phyloP scores from a whole-genome alignment of 2,329 filamentous ascomycete species.

The Paecilomyces variotii region DNA sequence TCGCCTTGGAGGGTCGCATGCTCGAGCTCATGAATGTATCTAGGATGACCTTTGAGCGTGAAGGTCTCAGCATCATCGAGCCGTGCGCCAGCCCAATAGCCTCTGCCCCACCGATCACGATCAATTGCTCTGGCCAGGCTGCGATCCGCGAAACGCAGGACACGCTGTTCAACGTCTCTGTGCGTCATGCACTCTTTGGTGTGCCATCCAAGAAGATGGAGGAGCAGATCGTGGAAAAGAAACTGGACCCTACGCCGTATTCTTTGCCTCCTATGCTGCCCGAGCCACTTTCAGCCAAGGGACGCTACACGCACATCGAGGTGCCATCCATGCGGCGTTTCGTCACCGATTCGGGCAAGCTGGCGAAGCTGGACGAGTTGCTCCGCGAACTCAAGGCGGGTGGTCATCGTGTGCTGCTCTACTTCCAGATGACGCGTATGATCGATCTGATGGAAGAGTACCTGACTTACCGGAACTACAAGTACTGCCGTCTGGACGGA shows the following conservation, averaged over 20 bases:
- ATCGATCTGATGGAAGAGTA: constrained; percentile 99
- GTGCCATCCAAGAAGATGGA: constrained; percentile 55
- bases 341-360: constrained; percentile 93
- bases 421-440: constrained; percentile 99
- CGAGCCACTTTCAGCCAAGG: constrained; percentile 68
- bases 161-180: constrained; percentile 66
- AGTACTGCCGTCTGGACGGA: constrained; percentile 92
- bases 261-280: constrained; percentile 67
- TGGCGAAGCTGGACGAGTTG: constrained; percentile 81
- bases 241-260: constrained; percentile 50
- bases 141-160: constrained; percentile 56
- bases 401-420: constrained; percentile 86
- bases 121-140: constrained; percentile 64
- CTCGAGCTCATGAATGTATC: constrained; percentile 72
- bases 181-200: constrained; percentile 70
- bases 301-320: constrained; percentile 79
- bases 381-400: constrained; percentile 85
- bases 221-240: constrained; percentile 63
- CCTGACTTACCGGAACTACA: constrained; percentile 96
- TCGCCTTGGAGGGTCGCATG: constrained; percentile 65
- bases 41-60: constrained; percentile 53
- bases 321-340: constrained; percentile 97
- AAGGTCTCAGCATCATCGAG: constrained; percentile 71
- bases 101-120: constrained; percentile 75
- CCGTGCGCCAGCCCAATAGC: constrained; percentile 70